Percentiles rank a stretch among this genome's conserved stretches.
Evolutionary conservation across 345 rosid species (phyloP).

Genomic region (Melaleuca quinquenervia): DNA sequence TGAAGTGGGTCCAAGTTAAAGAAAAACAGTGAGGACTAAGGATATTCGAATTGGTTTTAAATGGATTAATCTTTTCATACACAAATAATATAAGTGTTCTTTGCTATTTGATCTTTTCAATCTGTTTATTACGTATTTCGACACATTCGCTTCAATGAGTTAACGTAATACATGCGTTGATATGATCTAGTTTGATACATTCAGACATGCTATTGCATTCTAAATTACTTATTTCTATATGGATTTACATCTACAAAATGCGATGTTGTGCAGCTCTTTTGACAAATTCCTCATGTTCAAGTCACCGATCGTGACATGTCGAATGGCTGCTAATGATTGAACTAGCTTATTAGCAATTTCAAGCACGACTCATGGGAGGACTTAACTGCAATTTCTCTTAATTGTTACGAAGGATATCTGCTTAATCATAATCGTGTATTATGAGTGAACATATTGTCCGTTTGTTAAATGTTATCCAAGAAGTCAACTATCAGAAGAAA

Average conservation of each 20-base stretch:
- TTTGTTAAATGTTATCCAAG: too few species aligned
- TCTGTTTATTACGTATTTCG: rapidly evolving
- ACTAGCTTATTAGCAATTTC: too few species aligned
- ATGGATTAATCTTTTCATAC: rapidly evolving
- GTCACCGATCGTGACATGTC: too few species aligned
- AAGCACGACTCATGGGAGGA: too few species aligned
- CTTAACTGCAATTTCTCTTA: too few species aligned
- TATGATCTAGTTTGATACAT: background rate
- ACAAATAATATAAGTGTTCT: background rate
- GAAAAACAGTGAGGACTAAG: background rate
- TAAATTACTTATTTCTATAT: background rate
- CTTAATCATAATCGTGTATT: too few species aligned
- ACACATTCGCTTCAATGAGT: background rate
- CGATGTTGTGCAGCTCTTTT: background rate
- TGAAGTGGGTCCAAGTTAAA: background rate
- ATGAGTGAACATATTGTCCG: too few species aligned
- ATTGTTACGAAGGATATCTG: too few species aligned
- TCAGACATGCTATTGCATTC: background rate
- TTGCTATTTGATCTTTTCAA: background rate
- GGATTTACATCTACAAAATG: background rate
- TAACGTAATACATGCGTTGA: rapidly evolving
- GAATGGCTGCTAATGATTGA: too few species aligned
- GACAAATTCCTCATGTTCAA: background rate
- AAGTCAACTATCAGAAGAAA: too few species aligned
- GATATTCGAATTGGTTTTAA: background rate